Percentiles rank a stretch among this genome's conserved stretches.
Evolutionary conservation across 1,284 basidiomycete species (phyloP).

Genomic region (Prillingera fragicola): DNA sequence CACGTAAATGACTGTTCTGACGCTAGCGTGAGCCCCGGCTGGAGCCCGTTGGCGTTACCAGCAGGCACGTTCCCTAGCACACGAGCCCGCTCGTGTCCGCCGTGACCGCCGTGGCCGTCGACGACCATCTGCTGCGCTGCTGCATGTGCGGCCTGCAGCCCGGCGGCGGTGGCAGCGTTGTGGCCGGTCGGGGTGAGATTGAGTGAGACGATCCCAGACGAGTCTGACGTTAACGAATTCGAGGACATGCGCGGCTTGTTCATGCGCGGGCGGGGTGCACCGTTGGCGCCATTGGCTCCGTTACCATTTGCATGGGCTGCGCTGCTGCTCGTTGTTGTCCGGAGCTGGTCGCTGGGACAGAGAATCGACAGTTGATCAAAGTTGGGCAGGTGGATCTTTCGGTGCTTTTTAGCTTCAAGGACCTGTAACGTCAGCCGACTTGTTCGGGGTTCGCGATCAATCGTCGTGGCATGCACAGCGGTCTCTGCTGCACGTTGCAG

Average conservation of each 20-base stretch:
- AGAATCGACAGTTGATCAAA: constrained; percentile 32
- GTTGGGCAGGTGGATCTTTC: constrained; percentile 36
- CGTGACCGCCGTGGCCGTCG: neutral
- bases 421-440: neutral
- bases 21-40: constrained; percentile 5
- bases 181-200: constrained; percentile 5
- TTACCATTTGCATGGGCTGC: no score
- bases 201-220: constrained; percentile 17
- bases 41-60: constrained; percentile 6
- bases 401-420: constrained; percentile 29
- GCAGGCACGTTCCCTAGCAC: neutral
- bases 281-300: no score
- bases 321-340: no score
- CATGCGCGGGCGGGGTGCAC: constrained; percentile 6
- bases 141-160: neutral
- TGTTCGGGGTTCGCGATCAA: neutral
- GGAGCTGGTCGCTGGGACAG: constrained; percentile 19
- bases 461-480: no score
- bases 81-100: neutral
- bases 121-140: neutral
- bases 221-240: constrained; percentile 14
- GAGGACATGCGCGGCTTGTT: constrained; percentile 13
- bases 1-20: constrained; percentile 8
- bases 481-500: neutral
- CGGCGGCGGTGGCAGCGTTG: neutral